Percentiles rank a stretch among this genome's conserved stretches.
These are phyloP conservation scores for Daldinia grandis DNA, from an alignment of 495 filamentous ascomycete species.

Conservation along the genomic window DNA sequence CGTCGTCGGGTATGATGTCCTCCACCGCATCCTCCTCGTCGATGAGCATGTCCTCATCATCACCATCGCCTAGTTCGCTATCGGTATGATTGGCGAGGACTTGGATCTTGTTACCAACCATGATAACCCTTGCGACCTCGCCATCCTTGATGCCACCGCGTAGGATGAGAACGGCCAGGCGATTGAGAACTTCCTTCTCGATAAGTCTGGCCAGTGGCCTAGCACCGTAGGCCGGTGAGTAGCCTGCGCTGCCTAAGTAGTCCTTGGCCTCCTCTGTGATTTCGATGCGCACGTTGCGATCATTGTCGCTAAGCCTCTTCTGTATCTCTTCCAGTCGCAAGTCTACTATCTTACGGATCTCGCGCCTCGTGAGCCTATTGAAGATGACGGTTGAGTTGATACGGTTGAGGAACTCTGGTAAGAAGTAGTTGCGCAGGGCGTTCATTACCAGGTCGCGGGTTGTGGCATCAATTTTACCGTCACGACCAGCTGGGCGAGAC, in stretches of 20 bases:
- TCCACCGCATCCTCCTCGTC: conserved; percentile 75
- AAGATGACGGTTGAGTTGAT: conserved; percentile 97
- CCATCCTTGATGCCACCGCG: conserved; percentile 85
- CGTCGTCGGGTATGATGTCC: conserved; percentile 70
- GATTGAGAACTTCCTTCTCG: conserved; percentile 95
- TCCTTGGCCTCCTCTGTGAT: conserved; percentile 86
- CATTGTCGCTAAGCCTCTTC: conserved; percentile 80
- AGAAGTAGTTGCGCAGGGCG: conserved; percentile 90
- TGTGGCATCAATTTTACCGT: conserved; percentile 87
- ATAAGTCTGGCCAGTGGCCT: conserved; percentile 87
- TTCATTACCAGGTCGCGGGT: conserved; percentile 89
- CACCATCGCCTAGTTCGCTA: conserved; percentile 62
- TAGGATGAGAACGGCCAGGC: conserved; percentile 87
- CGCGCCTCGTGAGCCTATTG: conserved; percentile 86
- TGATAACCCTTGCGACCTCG: conserved; percentile 78
- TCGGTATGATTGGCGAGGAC: conserved; percentile 84
- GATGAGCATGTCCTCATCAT: conserved; percentile 71
- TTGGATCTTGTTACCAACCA: conserved; percentile 74
- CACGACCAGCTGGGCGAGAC: conserved; percentile 73
- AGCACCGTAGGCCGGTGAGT: conserved; percentile 93
- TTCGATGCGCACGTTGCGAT: conserved; percentile 78
- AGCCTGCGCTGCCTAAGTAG: conserved; percentile 86
- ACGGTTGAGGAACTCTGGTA: conserved; percentile 97
- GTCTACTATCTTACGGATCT: conserved; percentile 97
- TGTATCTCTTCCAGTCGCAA: conserved; percentile 89